phyloP scores from a whole-genome alignment of 805 yeast genomes.

The Saccharomycopsis sp. region DNA sequence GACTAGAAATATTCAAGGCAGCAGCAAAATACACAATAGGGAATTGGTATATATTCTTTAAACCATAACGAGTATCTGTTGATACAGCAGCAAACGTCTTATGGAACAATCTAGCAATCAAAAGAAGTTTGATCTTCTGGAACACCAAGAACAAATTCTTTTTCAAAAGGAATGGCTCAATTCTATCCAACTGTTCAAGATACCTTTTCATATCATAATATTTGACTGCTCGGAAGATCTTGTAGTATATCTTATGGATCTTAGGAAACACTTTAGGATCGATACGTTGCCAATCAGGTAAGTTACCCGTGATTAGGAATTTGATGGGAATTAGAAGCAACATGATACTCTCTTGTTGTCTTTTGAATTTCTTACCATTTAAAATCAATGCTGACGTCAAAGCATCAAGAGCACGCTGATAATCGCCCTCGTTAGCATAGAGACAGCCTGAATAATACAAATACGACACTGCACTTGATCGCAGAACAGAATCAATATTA shows the following conservation, averaged over 20 bases:
- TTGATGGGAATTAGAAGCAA: constrained; percentile 58
- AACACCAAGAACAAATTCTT: constrained; percentile 56
- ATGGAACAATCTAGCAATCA: constrained; percentile 46
- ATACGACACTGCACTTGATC: constrained; percentile 51
- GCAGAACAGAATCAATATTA: constrained; percentile 35
- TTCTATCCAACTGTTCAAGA: constrained; percentile 37
- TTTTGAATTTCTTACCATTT: background rate
- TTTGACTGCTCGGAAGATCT: constrained; percentile 42
- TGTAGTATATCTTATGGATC: constrained; percentile 37
- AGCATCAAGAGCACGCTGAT: background rate
- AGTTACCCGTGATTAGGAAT: constrained; percentile 39
- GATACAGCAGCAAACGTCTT: constrained; percentile 24
- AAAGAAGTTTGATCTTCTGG: constrained; percentile 44
- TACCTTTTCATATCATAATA: constrained; percentile 52
- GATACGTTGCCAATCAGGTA: constrained; percentile 37
- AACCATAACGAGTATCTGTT: background rate
- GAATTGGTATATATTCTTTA: constrained; percentile 10
- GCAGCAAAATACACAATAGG: constrained; percentile 36
- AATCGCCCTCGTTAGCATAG: constrained; percentile 49
- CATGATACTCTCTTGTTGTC: constrained; percentile 35
- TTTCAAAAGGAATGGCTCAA: constrained; percentile 46
- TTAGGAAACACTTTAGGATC: constrained; percentile 37
- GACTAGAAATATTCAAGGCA: constrained; percentile 35
- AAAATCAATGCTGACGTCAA: background rate
- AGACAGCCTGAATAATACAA: constrained; percentile 65